Evolutionary conservation across 768 basidiomycete genomes (phyloP), one percentile per base, ranked within the genome.

Genomic region (Leccinum subgranulosum): DNA sequence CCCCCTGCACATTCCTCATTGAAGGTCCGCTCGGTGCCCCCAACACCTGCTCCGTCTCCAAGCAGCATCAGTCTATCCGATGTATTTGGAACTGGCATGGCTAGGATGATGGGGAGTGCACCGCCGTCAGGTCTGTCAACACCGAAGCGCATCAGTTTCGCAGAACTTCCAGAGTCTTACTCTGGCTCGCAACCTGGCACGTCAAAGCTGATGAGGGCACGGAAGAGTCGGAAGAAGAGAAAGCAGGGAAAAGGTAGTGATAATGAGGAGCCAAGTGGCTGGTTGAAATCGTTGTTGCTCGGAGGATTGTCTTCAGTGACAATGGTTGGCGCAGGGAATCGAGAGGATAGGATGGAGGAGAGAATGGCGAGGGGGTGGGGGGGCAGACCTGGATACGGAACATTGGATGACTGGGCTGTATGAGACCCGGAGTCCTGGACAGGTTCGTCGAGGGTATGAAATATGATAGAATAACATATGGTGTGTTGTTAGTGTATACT

Each of bases 61-160:
- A 73, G 68, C 19, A 58, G 54, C 15, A 54, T 46, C 56, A 68
- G 66, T 51, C 39, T 68, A 53, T 54, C 54, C 54, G 70, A 64
- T 61, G 72, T 56, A n/a, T 68, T 71, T 55, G 69, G 66, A 41
- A 66, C 58, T 43, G 64, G 67, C 3, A 48, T 71, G 12, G 73
- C 73, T 17, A 74, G 66, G 10, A 59, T 62, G 45, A 59, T 73
- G 47, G 53, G 69, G n/a, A 80, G 78, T 51, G 60, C 77, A 43
- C 66, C 80, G 11, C 79, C 82, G 47, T 84, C 82, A 53, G 77
- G 81, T 53, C 57, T 73, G 72, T 82, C 67, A 74, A 82, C 88
- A 12, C 87, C 88, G 9, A 90, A 88, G 63, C 79, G 84, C n/a
- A 90, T 92, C 45, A 88, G 85, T 59, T 92, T 92, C 61, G 88